Percentiles rank a stretch among this genome's conserved stretches.
phyloP scores from a whole-genome alignment of 2,329 filamentous ascomycete species.

The Whalleya microplaca region DNA sequence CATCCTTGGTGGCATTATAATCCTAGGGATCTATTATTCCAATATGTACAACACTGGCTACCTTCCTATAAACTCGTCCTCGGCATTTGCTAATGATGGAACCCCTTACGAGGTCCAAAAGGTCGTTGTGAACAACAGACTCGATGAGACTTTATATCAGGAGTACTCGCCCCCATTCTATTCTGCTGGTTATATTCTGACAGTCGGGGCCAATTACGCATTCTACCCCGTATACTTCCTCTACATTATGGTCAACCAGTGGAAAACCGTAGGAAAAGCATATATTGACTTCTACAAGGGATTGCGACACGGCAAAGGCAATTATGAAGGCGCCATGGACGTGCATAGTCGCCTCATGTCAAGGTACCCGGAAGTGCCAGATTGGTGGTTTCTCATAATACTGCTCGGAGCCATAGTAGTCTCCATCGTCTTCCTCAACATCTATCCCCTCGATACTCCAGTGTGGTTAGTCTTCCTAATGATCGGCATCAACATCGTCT shows the following conservation, averaged over 20 bases:
- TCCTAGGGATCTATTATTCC: too few species aligned
- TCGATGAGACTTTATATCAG: conserved; percentile 45
- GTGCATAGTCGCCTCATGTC: conserved; percentile 48
- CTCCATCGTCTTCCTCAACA: conserved; percentile 38
- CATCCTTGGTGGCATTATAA: too few species aligned
- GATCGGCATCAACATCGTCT: conserved; percentile 44
- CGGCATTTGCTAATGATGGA: conserved; percentile 50
- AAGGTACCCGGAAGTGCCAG: conserved; percentile 50
- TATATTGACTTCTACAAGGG: conserved; percentile 46
- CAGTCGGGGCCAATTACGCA: conserved; percentile 47
- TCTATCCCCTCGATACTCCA: conserved; percentile 38
- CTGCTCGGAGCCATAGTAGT: conserved; percentile 40
- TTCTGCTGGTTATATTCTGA: conserved; percentile 46
- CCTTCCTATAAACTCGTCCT: conserved; percentile 47
- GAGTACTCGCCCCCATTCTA: conserved; percentile 50
- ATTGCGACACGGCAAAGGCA: conserved; percentile 42
- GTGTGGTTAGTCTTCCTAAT: conserved; percentile 39
- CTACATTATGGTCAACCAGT: conserved; percentile 48
- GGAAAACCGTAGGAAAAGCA: conserved; percentile 41
- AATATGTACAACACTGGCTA: conserved; percentile 50
- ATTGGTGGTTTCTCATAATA: conserved; percentile 53
- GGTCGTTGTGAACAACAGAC: conserved; percentile 42
- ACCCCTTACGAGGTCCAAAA: conserved; percentile 45
- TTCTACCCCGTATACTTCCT: conserved; percentile 50
- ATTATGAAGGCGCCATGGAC: conserved; percentile 48